phyloP scores from a whole-genome alignment of 768 basidiomycete genomes.

The Tremella mesenterica region DNA sequence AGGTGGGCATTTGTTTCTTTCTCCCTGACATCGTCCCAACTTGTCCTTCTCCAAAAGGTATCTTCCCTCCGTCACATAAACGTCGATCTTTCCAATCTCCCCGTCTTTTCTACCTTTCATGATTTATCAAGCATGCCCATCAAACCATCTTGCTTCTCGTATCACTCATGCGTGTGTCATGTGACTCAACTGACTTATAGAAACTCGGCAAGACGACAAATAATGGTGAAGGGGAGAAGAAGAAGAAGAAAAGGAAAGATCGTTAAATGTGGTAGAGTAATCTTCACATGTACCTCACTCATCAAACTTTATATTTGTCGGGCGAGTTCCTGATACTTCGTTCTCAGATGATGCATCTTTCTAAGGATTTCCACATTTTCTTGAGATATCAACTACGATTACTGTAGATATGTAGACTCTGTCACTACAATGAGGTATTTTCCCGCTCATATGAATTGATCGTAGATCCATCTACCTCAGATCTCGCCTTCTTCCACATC shows the following conservation, averaged over 20 bases:
- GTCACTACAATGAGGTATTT: no score
- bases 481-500: constrained; percentile 39
- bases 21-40: not conserved
- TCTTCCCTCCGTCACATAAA: not conserved
- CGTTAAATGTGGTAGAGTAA: not conserved
- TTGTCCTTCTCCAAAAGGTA: not conserved
- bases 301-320: no score
- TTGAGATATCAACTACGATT: no score
- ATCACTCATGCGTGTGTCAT: not conserved
- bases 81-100: not conserved
- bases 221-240: constrained; percentile 18
- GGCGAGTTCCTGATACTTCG: no score
- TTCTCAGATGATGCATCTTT: no score
- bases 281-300: not conserved
- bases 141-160: not conserved
- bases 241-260: constrained; percentile 40
- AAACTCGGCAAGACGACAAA: constrained; percentile 22
- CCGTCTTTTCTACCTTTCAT: not conserved
- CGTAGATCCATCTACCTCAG: constrained; percentile 8
- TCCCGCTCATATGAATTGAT: no score
- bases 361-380: no score
- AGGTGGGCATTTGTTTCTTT: constrained; percentile 38
- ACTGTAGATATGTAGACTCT: no score
- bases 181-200: constrained; percentile 15
- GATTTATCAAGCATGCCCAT: not conserved